phyloP scores from a whole-genome alignment of 1,284 basidiomycete species.

The Sporisorium exsertum region DNA sequence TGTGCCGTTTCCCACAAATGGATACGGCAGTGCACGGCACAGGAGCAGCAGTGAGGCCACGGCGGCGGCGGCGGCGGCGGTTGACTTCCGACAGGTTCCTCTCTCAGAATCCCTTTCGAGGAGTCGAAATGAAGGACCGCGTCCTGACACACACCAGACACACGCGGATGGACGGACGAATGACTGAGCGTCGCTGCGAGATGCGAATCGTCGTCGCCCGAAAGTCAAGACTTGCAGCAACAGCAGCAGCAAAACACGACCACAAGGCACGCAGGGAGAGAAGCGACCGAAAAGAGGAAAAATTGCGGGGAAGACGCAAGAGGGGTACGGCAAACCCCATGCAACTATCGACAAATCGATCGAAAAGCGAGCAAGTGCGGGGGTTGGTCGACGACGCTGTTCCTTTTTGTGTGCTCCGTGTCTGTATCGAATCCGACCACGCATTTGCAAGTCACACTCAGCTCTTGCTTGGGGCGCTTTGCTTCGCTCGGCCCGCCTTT shows the following conservation, averaged over 20 bases:
- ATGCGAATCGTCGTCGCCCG: neutral
- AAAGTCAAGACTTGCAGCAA: neutral
- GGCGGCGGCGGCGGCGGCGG: neutral
- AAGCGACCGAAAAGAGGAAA: neutral
- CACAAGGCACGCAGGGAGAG: too few relatives aligned
- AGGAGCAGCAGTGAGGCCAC: too few relatives aligned
- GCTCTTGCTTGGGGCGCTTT: neutral
- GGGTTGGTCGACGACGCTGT: too few relatives aligned
- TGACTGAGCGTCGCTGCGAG: neutral
- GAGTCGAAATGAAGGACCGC: neutral
- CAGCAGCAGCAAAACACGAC: neutral
- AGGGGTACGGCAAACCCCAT: neutral
- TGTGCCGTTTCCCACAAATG: neutral
- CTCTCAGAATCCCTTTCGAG: neutral
- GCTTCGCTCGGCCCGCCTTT: neutral
- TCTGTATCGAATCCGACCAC: too few relatives aligned
- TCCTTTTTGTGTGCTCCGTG: too few relatives aligned
- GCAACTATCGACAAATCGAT: neutral
- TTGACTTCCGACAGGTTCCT: neutral
- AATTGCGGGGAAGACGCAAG: slow-evolving; percentile 2
- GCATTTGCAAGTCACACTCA: too few relatives aligned
- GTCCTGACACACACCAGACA: neutral
- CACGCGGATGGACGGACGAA: neutral
- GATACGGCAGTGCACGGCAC: too few relatives aligned
- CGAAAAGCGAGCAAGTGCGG: neutral